Evolutionary conservation across 2,329 filamentous ascomycete genomes (phyloP).

Genomic region (Hortaea werneckii): DNA sequence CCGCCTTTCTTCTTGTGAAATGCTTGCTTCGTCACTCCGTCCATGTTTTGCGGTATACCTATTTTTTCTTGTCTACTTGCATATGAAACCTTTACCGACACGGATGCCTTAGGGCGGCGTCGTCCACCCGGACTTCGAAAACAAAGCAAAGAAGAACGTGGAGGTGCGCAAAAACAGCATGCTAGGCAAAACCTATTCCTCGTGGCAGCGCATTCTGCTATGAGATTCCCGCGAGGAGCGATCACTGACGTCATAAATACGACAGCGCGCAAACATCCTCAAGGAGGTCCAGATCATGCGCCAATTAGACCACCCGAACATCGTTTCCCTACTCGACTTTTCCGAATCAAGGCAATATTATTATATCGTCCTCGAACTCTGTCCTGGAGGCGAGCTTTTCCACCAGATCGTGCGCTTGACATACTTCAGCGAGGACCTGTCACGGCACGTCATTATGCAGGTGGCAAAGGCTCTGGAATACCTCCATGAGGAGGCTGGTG

Average conservation of each 20-base stretch:
- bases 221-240: slow-evolving; percentile 7
- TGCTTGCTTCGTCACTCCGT: background rate
- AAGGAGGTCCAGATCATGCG: slow-evolving; percentile 99
- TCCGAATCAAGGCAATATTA: slow-evolving; percentile 91
- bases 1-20: slow-evolving; percentile 11
- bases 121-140: slow-evolving; percentile 92
- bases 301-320: slow-evolving; percentile 89
- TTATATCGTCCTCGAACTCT: slow-evolving; percentile 92
- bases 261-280: slow-evolving; percentile 85
- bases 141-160: slow-evolving; percentile 75
- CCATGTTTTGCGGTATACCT: slow-evolving; percentile 4
- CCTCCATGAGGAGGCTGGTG: slow-evolving; percentile 84
- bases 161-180: slow-evolving; percentile 62
- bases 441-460: slow-evolving; percentile 86
- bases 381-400: slow-evolving; percentile 91
- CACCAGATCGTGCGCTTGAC: slow-evolving; percentile 97
- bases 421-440: slow-evolving; percentile 94
- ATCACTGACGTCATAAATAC: slow-evolving; percentile 31
- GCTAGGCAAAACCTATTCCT: background rate
- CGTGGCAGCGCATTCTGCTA: background rate
- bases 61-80: background rate
- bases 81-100: slow-evolving; percentile 12
- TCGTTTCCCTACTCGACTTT: slow-evolving; percentile 88
- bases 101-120: slow-evolving; percentile 64
- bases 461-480: slow-evolving; percentile 93